Evolutionary conservation across 148 eudicot genomes (phyloP), one percentile per base, ranked within the genome.

Genomic region (Cornus florida): DNA sequence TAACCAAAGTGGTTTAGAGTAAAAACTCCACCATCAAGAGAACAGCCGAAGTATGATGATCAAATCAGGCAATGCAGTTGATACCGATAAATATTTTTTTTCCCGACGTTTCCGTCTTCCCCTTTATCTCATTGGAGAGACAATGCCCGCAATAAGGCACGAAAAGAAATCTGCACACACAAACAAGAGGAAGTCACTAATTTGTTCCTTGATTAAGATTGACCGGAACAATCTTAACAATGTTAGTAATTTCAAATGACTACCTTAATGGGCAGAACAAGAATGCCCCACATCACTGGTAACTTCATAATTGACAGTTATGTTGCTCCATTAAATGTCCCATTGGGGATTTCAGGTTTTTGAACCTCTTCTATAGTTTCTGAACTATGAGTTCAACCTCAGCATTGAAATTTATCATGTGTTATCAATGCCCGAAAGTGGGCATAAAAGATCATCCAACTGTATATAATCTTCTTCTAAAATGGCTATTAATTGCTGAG

Each of bases 371-470:
- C 35, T 4, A 38, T 20, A 62, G 9, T 5, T 67, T 76, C 11
- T 57, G 48, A 69, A 19, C 11, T 28, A 17, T 28, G 5, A 10
- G 72, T 28, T 53, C 5, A 53, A 68, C 59, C 67, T 1, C n/a
- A 68, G 19, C 10, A 33, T 19, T 39, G 53, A 69, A 41, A 77
- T 33, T 76, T 43, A 46, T 81, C 79, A 64, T 62, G 83, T 75
- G 17, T 46, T 33, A 64, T 81, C 79, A 33, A 71, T 31, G 10
- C 71, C 79, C n/a, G 66, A 50, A 72, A 81, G 73, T 5, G 83
- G 83, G 71, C 70, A 81, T 53, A 84, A 43, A 72, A 87, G 85
- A 83, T 87, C 90, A 76, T 87, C 90, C 83, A 87, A 39, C 79
- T 85, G 86, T 69, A 87, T 71, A 79, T 24, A 87, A 70, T 85